Evolutionary conservation across 2,329 filamentous ascomycete genomes (phyloP).

Genomic region (Microdochium trichocladiopsis): DNA sequence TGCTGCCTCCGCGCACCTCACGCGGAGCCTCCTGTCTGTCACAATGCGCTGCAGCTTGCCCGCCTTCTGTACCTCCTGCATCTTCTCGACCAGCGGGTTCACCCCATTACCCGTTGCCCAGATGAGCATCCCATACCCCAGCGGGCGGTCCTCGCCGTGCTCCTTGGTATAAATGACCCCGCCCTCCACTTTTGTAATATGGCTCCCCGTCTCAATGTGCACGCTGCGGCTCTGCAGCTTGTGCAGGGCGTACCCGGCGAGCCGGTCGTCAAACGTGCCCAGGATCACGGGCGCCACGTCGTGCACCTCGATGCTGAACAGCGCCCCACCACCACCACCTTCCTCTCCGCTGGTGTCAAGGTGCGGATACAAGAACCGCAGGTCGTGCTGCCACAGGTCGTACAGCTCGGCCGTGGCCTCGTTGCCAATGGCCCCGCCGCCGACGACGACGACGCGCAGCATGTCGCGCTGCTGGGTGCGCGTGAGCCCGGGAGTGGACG

Average conservation of each 20-base stretch:
- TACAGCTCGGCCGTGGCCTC: constrained; percentile 34
- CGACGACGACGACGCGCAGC: constrained; percentile 29
- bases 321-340: no score
- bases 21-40: constrained; percentile 11
- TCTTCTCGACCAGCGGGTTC: constrained; percentile 12
- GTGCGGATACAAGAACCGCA: constrained; percentile 29
- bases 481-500: constrained; percentile 14
- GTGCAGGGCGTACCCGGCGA: constrained; percentile 31
- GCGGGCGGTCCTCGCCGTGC: constrained; percentile 3
- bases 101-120: constrained; percentile 14
- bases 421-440: constrained; percentile 32
- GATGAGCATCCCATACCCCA: constrained; percentile 8
- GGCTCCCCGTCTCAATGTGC: constrained; percentile 23
- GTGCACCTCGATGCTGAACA: constrained; percentile 30
- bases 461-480: constrained; percentile 21
- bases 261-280: constrained; percentile 28
- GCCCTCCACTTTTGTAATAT: constrained; percentile 8
- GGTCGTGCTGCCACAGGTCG: constrained; percentile 29
- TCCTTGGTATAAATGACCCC: constrained; percentile 7
- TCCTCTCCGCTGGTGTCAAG: constrained; percentile 11
- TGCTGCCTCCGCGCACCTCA: no score
- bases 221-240: constrained; percentile 26
- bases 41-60: constrained; percentile 8
- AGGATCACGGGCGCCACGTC: constrained; percentile 33
- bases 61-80: constrained; percentile 13